Evolutionary conservation across 495 filamentous ascomycete genomes (phyloP).

Genomic region (Hyaloscypha bicolor): DNA sequence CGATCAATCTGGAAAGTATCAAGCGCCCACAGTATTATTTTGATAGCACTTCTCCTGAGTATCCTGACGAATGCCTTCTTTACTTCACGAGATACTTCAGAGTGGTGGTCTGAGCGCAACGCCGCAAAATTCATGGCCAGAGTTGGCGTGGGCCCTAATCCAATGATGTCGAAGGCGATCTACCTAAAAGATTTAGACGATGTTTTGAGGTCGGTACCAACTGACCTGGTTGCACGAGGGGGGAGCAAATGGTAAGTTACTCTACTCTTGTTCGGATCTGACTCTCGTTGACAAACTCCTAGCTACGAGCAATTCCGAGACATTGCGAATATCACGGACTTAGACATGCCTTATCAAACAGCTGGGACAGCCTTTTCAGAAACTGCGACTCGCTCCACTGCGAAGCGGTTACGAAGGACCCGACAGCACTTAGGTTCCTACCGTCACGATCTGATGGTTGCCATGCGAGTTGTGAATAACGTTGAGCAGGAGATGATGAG

Average conservation of each 20-base stretch:
- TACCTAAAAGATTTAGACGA: conserved; percentile 83
- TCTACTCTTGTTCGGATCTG: background rate
- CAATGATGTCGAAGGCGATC: conserved; percentile 81
- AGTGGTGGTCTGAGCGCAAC: conserved; percentile 85
- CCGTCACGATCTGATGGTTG: conserved; percentile 90
- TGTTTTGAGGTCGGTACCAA: conserved; percentile 41
- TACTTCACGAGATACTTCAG: conserved; percentile 63
- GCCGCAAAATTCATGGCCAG: conserved; percentile 77
- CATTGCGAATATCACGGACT: conserved; percentile 53
- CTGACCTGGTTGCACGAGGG: conserved; percentile 34
- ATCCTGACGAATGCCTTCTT: conserved; percentile 70
- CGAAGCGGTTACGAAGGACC: conserved; percentile 70
- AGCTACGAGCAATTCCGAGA: conserved; percentile 56
- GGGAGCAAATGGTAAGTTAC: conserved; percentile 39
- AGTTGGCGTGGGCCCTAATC: conserved; percentile 76
- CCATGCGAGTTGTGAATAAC: conserved; percentile 84
- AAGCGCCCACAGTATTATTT: conserved; percentile 73
- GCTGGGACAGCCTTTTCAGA: conserved; percentile 45
- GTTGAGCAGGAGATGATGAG: conserved; percentile 83
- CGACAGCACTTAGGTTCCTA: conserved; percentile 80
- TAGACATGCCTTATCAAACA: conserved; percentile 51
- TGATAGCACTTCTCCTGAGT: conserved; percentile 68
- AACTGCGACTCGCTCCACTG: conserved; percentile 57
- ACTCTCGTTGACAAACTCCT: conserved; percentile 1
- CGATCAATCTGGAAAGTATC: conserved; percentile 67